Base-by-base conservation (phyloP, 352 stramenopile species). In the Globisporangium paddicum region DNA sequence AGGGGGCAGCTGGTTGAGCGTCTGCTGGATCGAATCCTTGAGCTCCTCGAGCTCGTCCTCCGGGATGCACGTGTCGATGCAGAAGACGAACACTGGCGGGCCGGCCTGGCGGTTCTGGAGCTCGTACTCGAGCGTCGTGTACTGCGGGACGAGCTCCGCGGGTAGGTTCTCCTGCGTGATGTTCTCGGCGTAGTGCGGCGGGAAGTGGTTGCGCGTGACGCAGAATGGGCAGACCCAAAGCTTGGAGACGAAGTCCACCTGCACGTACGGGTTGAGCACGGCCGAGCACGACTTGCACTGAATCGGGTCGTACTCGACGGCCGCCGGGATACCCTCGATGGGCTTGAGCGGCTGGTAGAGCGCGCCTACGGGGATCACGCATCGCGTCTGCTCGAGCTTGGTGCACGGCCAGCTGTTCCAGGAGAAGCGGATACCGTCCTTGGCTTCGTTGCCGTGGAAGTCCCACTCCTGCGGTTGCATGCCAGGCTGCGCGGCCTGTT, bases 171-270 rank as follows among this genome's bases (percentile, higher is more conserved):
- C 94, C 74, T 99, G 96, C 40, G 94, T 98, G 67, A 99, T 99
- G 71, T 98, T 98, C 66, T 99, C 93, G 2, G 92, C 85, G 52
- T 93, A 96, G 63, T 93, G 88, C 58, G 85, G 86, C 25, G 87
- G 98, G 72, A 99, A 99, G 62, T 99, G 96, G 88, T 99, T 99
- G 62, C 97, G 86, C 51, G 85, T 96, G 60, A 98, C 85, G 76
- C 98, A 99, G 74, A 99, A 99, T 19, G 97, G 97, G 72, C 98
- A 99, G 3, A 97, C 96, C 98, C 98, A 99, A 44, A 99, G 82
- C 78, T 99, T 99, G 55, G 89, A 98, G 18, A 97, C 82, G 69
- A 98, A 99, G 74, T 99, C 98, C 28, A 99, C 89, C 66, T 99
- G 96, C 69, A 95, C 98, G 77, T 97, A 99, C 13, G 97, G 97